Base-by-base conservation (phyloP, 2,329 filamentous ascomycete species). In the Pseudocercospora crystallina region DNA sequence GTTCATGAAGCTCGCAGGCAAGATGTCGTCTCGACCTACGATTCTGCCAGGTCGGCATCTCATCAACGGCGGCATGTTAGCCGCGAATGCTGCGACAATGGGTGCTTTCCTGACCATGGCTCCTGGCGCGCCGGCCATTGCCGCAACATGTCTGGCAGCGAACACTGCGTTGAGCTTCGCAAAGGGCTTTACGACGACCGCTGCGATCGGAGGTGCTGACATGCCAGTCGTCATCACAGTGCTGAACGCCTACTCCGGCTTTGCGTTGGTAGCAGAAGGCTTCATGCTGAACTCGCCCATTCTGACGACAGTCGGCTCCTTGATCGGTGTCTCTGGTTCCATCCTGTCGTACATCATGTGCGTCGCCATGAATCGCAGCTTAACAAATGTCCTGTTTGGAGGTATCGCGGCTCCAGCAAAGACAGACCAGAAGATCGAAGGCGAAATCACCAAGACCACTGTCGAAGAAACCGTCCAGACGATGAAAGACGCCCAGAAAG, bases 211-310 rank as follows among this genome's bases (percentile, higher is more conserved):
- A 15, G 90, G 90, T n/a, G 90, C 90, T 10, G 90, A 96, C 65
- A 95, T 95, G 90, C 90, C 86, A 11, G 89, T 95, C 5, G 89
- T 94, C 30, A 95, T 95, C 57, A 95, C 89, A 0, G 90, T 95
- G 1, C 73, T 96, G 14, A 96, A 95, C 61, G 90, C 90, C 0
- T 95, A 95, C 67, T 92, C 88, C 41, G 90, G 90, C 10, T 96
- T 95, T 51, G 90, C 90, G 0, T 78, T 96, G 2, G 89, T 96
- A 0, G 90, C 90, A 0, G 90, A 96, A 70, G 90, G 90, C 0
- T 86, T 95, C 68, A 96, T 96, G 90, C 77, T 96, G 11, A 85
- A 94, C 60, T 95, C 95, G 52, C 83, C 90, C 0, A 78, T 96
- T 1, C 77, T 96, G 1, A 95, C 89, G 0, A 90, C 87, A 0